Evolutionary conservation across 2,329 filamentous ascomycete species (phyloP).

Genomic region (Nemania sp.): DNA sequence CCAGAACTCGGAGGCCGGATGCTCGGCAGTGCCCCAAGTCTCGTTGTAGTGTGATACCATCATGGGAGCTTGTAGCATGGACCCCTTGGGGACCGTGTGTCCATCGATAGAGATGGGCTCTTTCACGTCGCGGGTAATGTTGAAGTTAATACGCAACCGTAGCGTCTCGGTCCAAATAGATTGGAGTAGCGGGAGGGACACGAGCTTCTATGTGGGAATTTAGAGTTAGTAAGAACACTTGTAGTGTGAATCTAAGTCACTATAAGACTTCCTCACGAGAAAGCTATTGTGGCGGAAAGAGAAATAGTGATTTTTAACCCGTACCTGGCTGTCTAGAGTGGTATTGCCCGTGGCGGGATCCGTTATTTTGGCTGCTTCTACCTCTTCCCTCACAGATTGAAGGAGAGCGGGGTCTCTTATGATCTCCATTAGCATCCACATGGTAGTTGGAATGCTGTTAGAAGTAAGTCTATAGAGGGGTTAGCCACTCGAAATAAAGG

Average conservation of each 20-base stretch:
- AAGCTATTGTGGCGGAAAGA: neutral
- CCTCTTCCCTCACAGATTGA: slow-evolving; percentile 13
- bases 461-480: neutral
- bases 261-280: too few relatives aligned
- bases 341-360: slow-evolving; percentile 17
- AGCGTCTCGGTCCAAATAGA: neutral
- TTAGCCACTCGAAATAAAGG: neutral
- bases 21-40: neutral
- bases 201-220: neutral
- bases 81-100: neutral
- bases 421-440: slow-evolving; percentile 29
- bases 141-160: neutral
- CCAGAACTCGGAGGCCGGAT: neutral
- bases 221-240: neutral
- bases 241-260: slow-evolving; percentile 3
- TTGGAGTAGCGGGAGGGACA: neutral
- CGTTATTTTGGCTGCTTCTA: neutral
- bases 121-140: neutral
- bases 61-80: neutral
- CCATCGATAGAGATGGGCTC: neutral
- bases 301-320: neutral
- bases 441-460: slow-evolving; percentile 22
- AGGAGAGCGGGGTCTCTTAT: slow-evolving; percentile 10
- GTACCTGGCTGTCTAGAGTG: slow-evolving; percentile 19
- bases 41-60: neutral